Evolutionary conservation across 306 rosid genomes (phyloP).

Genomic region (Sesbania bispinosa): DNA sequence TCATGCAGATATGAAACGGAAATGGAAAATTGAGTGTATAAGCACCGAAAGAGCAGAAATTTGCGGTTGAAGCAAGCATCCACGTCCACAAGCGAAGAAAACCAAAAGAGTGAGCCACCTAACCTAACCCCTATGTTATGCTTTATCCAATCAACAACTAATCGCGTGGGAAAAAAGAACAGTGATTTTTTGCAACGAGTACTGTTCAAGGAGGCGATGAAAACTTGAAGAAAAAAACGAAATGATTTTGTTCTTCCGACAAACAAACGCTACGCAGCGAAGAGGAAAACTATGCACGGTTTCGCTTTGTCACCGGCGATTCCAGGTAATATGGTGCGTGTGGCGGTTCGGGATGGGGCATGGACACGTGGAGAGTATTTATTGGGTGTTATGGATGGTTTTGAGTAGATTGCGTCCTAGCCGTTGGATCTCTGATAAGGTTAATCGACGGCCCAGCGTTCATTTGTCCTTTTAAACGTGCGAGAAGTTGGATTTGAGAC

Average conservation of each 20-base stretch:
- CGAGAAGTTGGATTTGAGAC: neutral
- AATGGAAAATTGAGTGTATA: neutral
- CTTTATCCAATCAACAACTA: neutral
- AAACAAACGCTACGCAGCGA: too few relatives aligned
- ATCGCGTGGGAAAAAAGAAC: too few relatives aligned
- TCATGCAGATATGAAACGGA: too few relatives aligned
- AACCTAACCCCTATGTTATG: neutral
- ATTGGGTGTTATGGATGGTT: conserved; percentile 34
- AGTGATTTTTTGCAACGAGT: too few relatives aligned
- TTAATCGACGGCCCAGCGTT: too few relatives aligned
- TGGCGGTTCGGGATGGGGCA: conserved; percentile 27
- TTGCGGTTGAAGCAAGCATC: conserved; percentile 25
- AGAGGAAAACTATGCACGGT: conserved; percentile 11
- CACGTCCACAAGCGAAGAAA: too few relatives aligned
- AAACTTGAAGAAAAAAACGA: neutral
- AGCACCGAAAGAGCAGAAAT: neutral
- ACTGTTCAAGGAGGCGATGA: too few relatives aligned
- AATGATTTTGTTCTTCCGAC: too few relatives aligned
- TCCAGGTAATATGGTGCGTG: conserved; percentile 41
- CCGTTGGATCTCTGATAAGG: conserved; percentile 38
- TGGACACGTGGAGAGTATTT: conserved; percentile 33
- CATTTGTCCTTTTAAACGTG: too few relatives aligned
- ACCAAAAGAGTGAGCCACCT: too few relatives aligned
- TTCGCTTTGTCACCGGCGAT: conserved; percentile 41
- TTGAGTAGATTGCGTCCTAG: conserved; percentile 28